A percentile compares a stretch with the other conserved stretches of the same genome.
phyloP scores from a whole-genome alignment of 768 basidiomycete species.

The Lactarius psammicola region DNA sequence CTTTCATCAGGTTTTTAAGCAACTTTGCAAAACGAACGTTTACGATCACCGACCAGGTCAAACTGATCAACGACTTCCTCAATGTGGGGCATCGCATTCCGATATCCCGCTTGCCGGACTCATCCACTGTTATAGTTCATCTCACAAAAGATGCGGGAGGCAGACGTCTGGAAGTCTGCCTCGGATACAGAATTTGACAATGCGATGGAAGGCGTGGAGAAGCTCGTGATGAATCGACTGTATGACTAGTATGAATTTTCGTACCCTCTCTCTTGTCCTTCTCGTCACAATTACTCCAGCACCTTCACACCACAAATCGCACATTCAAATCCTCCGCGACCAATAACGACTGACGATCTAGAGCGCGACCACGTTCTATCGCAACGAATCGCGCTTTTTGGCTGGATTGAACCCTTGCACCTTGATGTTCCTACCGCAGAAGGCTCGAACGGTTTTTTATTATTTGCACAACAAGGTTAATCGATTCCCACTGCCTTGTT shows the following conservation, averaged over 20 bases:
- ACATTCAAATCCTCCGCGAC: constrained; percentile 61
- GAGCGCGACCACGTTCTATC: constrained; percentile 89
- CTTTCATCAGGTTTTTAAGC: constrained; percentile 77
- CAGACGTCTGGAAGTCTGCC: constrained; percentile 78
- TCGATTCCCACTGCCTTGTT: constrained; percentile 4
- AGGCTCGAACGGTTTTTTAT: constrained; percentile 74
- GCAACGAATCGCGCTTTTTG: constrained; percentile 88
- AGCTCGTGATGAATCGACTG: constrained; percentile 96
- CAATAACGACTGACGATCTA: constrained; percentile 91
- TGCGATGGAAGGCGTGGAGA: constrained; percentile 98
- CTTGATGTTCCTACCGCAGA: constrained; percentile 84
- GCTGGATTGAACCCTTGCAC: constrained; percentile 86
- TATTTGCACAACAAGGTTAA: constrained; percentile 85
- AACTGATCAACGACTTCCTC: constrained; percentile 92
- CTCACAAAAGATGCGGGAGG: constrained; percentile 77
- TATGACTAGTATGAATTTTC: constrained; percentile 82
- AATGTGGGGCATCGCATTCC: constrained; percentile 48
- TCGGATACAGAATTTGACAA: constrained; percentile 89
- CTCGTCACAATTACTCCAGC: constrained; percentile 42
- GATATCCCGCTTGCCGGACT: constrained; percentile 10
- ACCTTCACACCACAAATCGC: constrained; percentile 89
- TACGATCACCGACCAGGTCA: constrained; percentile 90
- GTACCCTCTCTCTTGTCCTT: not conserved
- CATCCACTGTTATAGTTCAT: constrained; percentile 66
- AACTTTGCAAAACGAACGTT: constrained; percentile 92